Conservation (phyloP, 257 asterid species). For the Nicotiana paniculata region DNA sequence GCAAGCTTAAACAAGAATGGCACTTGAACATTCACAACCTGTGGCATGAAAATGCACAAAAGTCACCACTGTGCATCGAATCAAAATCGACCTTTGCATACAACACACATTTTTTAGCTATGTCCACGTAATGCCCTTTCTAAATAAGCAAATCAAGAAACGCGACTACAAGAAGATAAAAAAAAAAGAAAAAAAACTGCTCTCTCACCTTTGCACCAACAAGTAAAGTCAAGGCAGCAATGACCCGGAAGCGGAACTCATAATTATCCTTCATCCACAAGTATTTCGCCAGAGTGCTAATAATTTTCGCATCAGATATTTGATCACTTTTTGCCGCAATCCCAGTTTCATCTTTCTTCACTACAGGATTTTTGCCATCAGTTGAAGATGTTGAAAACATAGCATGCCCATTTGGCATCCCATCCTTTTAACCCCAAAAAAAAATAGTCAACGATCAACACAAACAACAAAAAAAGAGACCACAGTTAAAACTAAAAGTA, state of each 20-base stretch:
- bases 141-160: neutral
- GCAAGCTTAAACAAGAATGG: slow-evolving; percentile 96
- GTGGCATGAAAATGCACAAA: slow-evolving; percentile 17
- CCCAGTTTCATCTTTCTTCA: slow-evolving; percentile 29
- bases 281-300: slow-evolving; percentile 62
- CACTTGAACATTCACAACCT: slow-evolving; percentile 97
- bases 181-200: neutral
- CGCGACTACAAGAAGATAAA: neutral
- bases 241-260: slow-evolving; percentile 70
- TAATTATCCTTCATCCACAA: slow-evolving; percentile 88
- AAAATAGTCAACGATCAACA: neutral
- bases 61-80: neutral
- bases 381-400: slow-evolving; percentile 51
- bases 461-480: neutral
- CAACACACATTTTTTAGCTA: neutral
- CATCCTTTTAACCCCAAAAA: slow-evolving; percentile 20
- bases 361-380: slow-evolving; percentile 19
- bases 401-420: slow-evolving; percentile 43
- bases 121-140: neutral
- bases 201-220: slow-evolving; percentile 68
- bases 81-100: neutral
- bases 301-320: slow-evolving; percentile 45
- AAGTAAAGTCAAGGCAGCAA: slow-evolving; percentile 74
- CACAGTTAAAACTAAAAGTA: neutral
- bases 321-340: slow-evolving; percentile 20